Conservation (phyloP, 1,284 basidiomycete genomes). For the Moesziomyces sp. region DNA sequence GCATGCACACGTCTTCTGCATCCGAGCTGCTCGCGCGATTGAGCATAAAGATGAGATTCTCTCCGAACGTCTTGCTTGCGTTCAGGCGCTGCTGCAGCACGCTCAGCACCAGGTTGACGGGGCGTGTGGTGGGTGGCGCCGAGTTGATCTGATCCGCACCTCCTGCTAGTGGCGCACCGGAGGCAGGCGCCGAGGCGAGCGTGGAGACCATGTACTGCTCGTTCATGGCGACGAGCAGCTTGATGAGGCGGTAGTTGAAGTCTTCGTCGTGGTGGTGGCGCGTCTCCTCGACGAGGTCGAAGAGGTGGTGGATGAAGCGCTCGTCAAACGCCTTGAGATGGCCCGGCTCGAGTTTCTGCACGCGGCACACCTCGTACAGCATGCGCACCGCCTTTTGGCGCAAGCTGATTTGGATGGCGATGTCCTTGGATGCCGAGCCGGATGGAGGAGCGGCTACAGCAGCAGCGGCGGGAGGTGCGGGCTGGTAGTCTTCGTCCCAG, state of each 20-base stretch:
- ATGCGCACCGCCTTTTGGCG: conserved; percentile 69
- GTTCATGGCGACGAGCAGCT: conserved; percentile 76
- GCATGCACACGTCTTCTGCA: conserved; percentile 91
- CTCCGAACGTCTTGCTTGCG: conserved; percentile 91
- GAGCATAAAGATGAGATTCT: conserved; percentile 98
- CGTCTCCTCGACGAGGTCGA: conserved; percentile 93
- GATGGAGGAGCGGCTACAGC: conserved; percentile 14
- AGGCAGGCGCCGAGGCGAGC: conserved; percentile 67
- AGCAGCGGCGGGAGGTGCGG: neutral
- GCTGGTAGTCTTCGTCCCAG: conserved; percentile 12
- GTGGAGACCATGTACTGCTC: conserved; percentile 96
- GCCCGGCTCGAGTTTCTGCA: conserved; percentile 52
- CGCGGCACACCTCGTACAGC: conserved; percentile 54
- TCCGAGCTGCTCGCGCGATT: conserved; percentile 77
- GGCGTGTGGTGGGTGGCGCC: conserved; percentile 10
- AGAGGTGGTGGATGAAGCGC: conserved; percentile 86
- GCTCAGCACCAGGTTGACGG: conserved; percentile 80
- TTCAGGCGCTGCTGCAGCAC: conserved; percentile 84
- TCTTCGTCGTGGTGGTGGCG: conserved; percentile 84
- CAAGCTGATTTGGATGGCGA: conserved; percentile 51
- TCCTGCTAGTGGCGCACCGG: conserved; percentile 16
- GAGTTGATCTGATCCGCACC: conserved; percentile 23
- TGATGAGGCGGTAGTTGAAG: conserved; percentile 54
- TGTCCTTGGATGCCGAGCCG: conserved; percentile 29
- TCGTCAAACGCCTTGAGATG: conserved; percentile 73